Evolutionary conservation across 1,139 yeast species (phyloP).

Genomic region (Taphrina flavorubra): DNA sequence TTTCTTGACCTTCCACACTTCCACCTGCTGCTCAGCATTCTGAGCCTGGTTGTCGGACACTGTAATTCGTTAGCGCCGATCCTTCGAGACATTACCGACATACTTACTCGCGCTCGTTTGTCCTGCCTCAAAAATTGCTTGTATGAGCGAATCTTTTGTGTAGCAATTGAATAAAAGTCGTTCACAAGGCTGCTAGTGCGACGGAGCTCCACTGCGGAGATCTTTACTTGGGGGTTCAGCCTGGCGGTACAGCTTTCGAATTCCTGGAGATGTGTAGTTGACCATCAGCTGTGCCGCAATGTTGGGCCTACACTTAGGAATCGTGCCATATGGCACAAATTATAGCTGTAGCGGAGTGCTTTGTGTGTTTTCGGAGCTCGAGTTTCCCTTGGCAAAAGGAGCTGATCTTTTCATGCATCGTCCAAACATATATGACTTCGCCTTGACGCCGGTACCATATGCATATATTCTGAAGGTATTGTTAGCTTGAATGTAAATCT

Average conservation of each 20-base stretch:
- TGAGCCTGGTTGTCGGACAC: constrained; percentile 39
- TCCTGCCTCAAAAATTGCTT: not conserved
- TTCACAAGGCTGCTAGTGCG: not conserved
- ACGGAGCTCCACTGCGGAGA: not conserved
- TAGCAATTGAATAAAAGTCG: constrained; percentile 6
- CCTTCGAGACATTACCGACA: not conserved
- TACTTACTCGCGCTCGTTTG: constrained; percentile 7
- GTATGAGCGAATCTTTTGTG: not conserved
- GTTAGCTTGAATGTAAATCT: too few species aligned
- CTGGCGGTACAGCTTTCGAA: not conserved
- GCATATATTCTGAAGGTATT: too few species aligned
- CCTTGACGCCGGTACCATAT: too few species aligned
- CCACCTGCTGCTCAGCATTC: constrained; percentile 91
- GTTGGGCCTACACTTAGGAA: too few species aligned
- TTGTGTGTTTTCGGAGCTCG: too few species aligned
- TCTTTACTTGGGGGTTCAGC: not conserved
- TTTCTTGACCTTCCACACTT: constrained; percentile 98
- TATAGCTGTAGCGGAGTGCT: too few species aligned
- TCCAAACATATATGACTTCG: too few species aligned
- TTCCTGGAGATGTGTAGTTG: too few species aligned
- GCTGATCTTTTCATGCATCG: too few species aligned
- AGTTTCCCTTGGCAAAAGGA: too few species aligned
- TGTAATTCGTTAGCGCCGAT: not conserved
- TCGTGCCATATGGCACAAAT: too few species aligned
- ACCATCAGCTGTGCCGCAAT: too few species aligned